Evolutionary conservation across 495 filamentous ascomycete genomes (phyloP).

Genomic region (Penicillium coprophilum): DNA sequence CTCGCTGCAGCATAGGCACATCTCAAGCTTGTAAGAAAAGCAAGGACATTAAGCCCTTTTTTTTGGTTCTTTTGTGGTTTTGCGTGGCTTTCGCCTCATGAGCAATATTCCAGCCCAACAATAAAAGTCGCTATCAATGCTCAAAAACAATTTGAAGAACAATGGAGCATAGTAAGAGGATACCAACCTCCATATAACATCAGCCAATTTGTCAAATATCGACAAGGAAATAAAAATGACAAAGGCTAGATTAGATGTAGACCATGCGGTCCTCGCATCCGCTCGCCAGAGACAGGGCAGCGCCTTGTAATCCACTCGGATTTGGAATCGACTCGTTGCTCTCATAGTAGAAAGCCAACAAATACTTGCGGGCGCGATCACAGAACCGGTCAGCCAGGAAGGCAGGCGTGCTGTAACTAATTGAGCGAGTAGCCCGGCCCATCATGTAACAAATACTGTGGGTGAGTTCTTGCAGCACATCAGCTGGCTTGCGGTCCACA

Average conservation of each 20-base stretch:
- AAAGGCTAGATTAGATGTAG: constrained; percentile 8
- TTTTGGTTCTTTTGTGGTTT: constrained; percentile 9
- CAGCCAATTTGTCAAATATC: not conserved
- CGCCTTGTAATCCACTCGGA: not conserved
- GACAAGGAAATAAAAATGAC: not conserved
- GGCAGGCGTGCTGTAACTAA: constrained; percentile 72
- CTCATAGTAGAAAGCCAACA: constrained; percentile 28
- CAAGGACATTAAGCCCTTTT: not conserved
- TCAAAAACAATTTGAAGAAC: not conserved
- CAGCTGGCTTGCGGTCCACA: constrained; percentile 40
- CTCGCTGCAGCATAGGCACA: not conserved
- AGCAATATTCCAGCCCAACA: not conserved
- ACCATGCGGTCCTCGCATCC: constrained; percentile 2
- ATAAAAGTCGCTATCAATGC: not conserved
- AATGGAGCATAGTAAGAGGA: not conserved
- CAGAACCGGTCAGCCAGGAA: constrained; percentile 74
- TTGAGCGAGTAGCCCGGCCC: constrained; percentile 72
- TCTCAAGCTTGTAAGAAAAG: not conserved
- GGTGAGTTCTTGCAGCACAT: constrained; percentile 60
- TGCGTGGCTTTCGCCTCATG: not conserved
- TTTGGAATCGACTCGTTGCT: not conserved
- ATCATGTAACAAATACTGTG: constrained; percentile 74
- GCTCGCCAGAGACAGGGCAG: not conserved
- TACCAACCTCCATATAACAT: not conserved
- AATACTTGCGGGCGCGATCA: constrained; percentile 63